Evolutionary conservation across 352 stramenopile species (phyloP).

Genomic region (Phytophthora meadii): DNA sequence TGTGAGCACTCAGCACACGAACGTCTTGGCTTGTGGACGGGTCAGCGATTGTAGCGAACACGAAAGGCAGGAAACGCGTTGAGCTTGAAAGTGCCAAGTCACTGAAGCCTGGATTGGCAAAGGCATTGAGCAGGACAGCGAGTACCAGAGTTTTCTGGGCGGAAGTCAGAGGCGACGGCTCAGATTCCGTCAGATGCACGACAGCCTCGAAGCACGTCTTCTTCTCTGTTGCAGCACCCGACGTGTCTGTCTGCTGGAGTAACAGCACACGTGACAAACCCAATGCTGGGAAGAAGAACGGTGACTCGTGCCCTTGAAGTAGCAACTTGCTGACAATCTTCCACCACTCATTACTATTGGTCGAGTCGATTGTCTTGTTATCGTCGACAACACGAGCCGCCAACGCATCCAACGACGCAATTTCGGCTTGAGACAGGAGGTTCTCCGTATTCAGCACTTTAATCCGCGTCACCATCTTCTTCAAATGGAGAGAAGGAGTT

Average conservation of each 20-base stretch:
- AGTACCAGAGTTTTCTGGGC: slow-evolving; percentile 68
- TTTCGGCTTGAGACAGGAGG: slow-evolving; percentile 41
- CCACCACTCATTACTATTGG: slow-evolving; percentile 46
- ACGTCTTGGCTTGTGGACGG: slow-evolving; percentile 43
- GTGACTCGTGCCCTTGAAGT: slow-evolving; percentile 30
- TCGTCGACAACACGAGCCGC: slow-evolving; percentile 27
- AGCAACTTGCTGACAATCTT: slow-evolving; percentile 55
- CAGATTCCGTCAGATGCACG: slow-evolving; percentile 41
- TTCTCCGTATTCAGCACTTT: slow-evolving; percentile 38
- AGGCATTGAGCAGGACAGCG: slow-evolving; percentile 69
- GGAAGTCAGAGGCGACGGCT: slow-evolving; percentile 35
- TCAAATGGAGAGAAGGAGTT: slow-evolving; percentile 52
- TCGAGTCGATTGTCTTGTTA: slow-evolving; percentile 19
- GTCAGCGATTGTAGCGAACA: slow-evolving; percentile 64
- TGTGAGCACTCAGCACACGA: slow-evolving; percentile 59
- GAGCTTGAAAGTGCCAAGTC: slow-evolving; percentile 58
- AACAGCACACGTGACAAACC: slow-evolving; percentile 70
- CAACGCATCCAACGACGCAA: slow-evolving; percentile 41
- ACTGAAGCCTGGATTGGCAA: slow-evolving; percentile 58
- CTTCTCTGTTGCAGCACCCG: slow-evolving; percentile 39
- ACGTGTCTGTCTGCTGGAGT: slow-evolving; percentile 37
- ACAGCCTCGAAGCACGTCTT: slow-evolving; percentile 62
- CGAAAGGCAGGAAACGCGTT: slow-evolving; percentile 68
- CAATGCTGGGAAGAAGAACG: slow-evolving; percentile 65
- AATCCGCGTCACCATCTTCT: slow-evolving; percentile 56